Evolutionary conservation across 139 green algal genomes (phyloP).

Genomic region (Tetradesmus obliquus): DNA sequence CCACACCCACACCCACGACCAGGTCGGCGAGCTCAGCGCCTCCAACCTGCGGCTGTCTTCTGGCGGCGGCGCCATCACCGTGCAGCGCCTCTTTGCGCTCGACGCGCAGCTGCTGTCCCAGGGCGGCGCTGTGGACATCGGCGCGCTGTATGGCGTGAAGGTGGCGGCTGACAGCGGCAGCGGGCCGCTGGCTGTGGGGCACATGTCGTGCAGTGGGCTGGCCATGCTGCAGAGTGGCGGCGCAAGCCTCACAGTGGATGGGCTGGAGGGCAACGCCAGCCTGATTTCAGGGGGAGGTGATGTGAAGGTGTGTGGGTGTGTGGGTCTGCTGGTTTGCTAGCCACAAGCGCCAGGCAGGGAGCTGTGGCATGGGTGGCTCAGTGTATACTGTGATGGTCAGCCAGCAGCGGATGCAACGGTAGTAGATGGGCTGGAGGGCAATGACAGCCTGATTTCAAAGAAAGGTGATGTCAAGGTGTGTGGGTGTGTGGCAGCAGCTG

Average conservation of each 20-base stretch:
- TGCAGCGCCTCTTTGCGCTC: conserved; percentile 27
- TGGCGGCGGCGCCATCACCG: conserved; percentile 19
- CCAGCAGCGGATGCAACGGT: too few species aligned
- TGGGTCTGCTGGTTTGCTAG: background rate
- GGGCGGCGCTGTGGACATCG: background rate
- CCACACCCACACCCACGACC: background rate
- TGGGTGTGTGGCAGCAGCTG: background rate
- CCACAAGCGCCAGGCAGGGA: too few species aligned
- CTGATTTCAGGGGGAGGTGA: conserved; percentile 27
- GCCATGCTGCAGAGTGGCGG: conserved; percentile 10
- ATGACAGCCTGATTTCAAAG: conserved; percentile 20
- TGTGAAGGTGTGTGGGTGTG: conserved; percentile 10
- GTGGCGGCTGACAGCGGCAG: background rate
- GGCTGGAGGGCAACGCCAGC: conserved; percentile 38
- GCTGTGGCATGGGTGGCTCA: too few species aligned
- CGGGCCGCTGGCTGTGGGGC: background rate
- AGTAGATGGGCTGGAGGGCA: conserved; percentile 32
- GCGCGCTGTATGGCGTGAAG: conserved; percentile 22
- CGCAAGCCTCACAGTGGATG: background rate
- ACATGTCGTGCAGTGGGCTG: conserved; percentile 31
- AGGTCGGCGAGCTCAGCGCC: conserved; percentile 35
- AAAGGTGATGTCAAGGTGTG: conserved; percentile 27
- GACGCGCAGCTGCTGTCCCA: background rate
- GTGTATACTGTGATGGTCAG: too few species aligned
- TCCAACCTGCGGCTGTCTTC: background rate